Percentiles rank a stretch among this genome's conserved stretches.
These are phyloP conservation scores for Phytophthora pini DNA, from an alignment of 352 stramenopile genomes.

Conservation along the genomic window DNA sequence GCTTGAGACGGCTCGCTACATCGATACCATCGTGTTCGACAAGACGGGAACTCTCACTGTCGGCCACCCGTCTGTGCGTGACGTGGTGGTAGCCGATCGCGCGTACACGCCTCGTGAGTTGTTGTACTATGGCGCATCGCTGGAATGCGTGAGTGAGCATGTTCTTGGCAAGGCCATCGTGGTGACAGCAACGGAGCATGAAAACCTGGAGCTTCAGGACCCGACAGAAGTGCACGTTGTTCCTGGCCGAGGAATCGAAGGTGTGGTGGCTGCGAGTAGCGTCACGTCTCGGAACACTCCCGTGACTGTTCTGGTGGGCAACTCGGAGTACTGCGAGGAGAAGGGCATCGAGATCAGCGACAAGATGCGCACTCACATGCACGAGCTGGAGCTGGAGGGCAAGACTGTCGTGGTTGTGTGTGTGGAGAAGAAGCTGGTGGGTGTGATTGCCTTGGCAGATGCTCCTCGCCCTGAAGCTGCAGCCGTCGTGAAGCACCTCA, in stretches of 20 bases:
- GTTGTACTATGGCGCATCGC: constrained; percentile 78
- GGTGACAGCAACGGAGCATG: constrained; percentile 71
- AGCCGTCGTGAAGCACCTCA: constrained; percentile 75
- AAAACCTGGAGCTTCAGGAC: constrained; percentile 78
- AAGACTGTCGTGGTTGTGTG: constrained; percentile 88
- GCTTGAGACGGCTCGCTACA: constrained; percentile 83
- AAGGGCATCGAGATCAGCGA: constrained; percentile 68
- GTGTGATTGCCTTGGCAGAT: constrained; percentile 81
- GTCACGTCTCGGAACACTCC: constrained; percentile 23
- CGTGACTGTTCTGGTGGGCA: constrained; percentile 76
- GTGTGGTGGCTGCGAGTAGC: constrained; percentile 44
- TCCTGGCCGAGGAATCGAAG: constrained; percentile 82
- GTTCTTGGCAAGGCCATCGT: constrained; percentile 88
- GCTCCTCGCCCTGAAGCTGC: constrained; percentile 77
- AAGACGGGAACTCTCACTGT: constrained; percentile 94
- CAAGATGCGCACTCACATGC: constrained; percentile 78
- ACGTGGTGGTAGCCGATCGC: constrained; percentile 75
- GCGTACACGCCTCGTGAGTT: constrained; percentile 72
- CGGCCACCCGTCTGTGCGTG: constrained; percentile 79
- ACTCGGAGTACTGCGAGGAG: constrained; percentile 82
- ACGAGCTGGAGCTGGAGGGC: constrained; percentile 83
- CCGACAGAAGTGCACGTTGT: constrained; percentile 78
- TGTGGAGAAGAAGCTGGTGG: constrained; percentile 70
- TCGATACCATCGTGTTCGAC: constrained; percentile 92
- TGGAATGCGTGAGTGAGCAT: constrained; percentile 89